Base-by-base conservation (phyloP, 257 asterid species). In the Galeopsis tetrahit region DNA sequence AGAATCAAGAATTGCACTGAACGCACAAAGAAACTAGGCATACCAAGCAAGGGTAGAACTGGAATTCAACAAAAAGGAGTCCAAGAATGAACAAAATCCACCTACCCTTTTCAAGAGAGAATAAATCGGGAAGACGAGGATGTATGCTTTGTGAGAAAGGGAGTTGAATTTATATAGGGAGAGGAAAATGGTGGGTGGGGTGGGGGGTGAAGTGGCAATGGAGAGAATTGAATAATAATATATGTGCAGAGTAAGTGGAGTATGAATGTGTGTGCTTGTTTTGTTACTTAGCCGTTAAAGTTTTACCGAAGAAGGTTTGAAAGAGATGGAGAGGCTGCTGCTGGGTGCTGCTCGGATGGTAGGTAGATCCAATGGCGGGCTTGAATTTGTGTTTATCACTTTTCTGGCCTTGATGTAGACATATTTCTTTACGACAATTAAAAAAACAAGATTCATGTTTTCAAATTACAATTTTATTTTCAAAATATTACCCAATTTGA, bases 341-440 rank as follows among this genome's bases (percentile, higher is more conserved):
- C 55, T 48, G 55, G 13, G 4, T 7, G 14, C 14, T 13, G 15
- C 15, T 39, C 4, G 46, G 63, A 35, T 10, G 83, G 74, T 76
- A 59, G 69, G 78, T 79, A 68, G 70, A 69, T 31, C 63, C 75
- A 15, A 66, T 3, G 83, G 81, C 46, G 52, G 68, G 51, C 61
- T 55, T 55, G 61, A 55, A 49, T 49, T n/a, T 49, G 28, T 49
- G 55, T n/a, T n/a, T 21, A 21, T 21, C 28, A 21, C 28, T 21
- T 21, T 21, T 21, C 28, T 21, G 28, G 28, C 28, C 28, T 21
- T 21, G 28, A 21, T 21, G 28, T 21, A 21, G 28, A 21, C 28
- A 0, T 0, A 21, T 21, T 21, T 21, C 1, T 21, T 21, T 21
- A 21, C 1, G 28, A 21, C 28, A 21, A 21, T 21, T 0, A 21